phyloP scores from a whole-genome alignment of 2,329 filamentous ascomycete species.

The Penicillium sp. region DNA sequence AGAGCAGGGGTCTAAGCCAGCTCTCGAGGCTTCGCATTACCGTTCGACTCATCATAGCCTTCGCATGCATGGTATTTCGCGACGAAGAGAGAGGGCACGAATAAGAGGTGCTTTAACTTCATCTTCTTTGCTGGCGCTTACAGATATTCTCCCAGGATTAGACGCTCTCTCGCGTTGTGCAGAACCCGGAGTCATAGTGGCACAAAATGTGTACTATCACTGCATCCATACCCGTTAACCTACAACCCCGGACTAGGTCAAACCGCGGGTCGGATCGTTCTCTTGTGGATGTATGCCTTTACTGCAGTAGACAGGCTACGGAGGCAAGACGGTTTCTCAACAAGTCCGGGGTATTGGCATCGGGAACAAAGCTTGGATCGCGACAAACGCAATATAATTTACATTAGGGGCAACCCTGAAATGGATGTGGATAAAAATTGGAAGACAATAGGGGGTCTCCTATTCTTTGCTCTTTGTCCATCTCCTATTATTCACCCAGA shows the following conservation, averaged over 20 bases:
- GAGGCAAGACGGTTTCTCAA: not conserved
- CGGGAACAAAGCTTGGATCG: not conserved
- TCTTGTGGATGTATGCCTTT: not conserved
- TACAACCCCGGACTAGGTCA: slow-evolving; percentile 18
- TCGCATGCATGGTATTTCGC: not conserved
- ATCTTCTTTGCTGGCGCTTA: not conserved
- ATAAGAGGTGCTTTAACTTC: not conserved
- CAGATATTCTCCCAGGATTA: not conserved
- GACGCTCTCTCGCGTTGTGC: slow-evolving; percentile 7
- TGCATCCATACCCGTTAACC: slow-evolving; percentile 13
- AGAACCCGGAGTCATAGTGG: slow-evolving; percentile 9
- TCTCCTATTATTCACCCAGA: not conserved
- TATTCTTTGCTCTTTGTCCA: not conserved
- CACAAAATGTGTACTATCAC: slow-evolving; percentile 8
- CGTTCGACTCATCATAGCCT: not conserved
- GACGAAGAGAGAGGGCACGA: not conserved
- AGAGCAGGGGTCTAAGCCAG: not conserved
- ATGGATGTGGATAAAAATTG: not conserved
- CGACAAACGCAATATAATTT: slow-evolving; percentile 8
- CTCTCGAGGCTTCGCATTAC: not conserved
- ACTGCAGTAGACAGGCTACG: not conserved
- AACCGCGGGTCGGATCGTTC: not conserved
- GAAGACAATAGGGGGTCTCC: not conserved
- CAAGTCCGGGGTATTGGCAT: not conserved
- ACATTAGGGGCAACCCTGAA: not conserved